Conservation (phyloP, 192 early-diverging fungal genomes). For the Bifiguratus adelaidae region DNA sequence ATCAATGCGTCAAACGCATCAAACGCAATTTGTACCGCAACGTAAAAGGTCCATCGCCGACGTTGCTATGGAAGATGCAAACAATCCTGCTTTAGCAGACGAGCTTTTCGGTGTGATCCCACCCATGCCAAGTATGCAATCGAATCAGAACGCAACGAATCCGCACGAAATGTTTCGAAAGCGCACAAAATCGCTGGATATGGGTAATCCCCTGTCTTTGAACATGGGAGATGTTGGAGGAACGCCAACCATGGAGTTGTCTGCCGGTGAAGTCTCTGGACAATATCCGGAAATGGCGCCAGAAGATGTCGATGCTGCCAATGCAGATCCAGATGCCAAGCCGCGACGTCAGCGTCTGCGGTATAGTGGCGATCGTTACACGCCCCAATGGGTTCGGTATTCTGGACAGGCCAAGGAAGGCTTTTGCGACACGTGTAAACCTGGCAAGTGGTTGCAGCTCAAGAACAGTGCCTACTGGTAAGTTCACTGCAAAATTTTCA, state of each 20-base stretch:
- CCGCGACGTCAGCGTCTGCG: conserved; percentile 65
- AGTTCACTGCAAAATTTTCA: background rate
- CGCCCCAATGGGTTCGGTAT: conserved; percentile 74
- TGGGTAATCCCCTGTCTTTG: background rate
- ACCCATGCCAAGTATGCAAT: background rate
- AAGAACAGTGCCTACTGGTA: conserved; percentile 85
- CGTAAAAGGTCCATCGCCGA: background rate
- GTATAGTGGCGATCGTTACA: conserved; percentile 66
- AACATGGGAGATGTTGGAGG: background rate
- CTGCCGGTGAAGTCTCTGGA: background rate
- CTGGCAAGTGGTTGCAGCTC: conserved; percentile 79
- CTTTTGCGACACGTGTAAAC: conserved; percentile 70
- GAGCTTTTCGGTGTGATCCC: background rate
- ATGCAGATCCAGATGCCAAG: conserved; percentile 33
- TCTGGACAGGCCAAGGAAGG: conserved; percentile 70
- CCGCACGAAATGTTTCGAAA: background rate
- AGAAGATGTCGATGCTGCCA: conserved; percentile 28
- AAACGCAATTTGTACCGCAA: background rate
- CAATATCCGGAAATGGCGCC: conserved; percentile 12
- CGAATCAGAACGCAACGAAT: background rate
- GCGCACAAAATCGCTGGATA: background rate
- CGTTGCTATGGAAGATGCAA: too few species aligned
- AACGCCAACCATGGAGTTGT: too few species aligned
- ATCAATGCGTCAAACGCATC: background rate
- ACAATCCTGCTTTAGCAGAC: too few species aligned